These are phyloP conservation scores for Stenocarpella maydis DNA, from an alignment of 2,329 filamentous ascomycete species.

Conservation along the genomic window DNA sequence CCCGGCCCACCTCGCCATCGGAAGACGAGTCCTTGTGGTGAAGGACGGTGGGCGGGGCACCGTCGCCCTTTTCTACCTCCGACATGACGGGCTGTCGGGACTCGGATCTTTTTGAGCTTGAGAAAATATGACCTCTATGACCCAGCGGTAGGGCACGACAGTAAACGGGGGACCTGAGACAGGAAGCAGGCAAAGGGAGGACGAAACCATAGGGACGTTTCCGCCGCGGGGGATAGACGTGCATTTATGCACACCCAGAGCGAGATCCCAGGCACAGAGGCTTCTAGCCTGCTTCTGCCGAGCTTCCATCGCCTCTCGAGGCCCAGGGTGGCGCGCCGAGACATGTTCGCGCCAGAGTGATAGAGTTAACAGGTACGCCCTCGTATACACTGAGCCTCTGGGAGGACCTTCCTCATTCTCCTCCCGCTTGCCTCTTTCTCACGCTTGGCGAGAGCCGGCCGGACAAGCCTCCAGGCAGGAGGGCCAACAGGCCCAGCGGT, in stretches of 20 bases:
- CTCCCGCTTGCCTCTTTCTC: constrained; percentile 8
- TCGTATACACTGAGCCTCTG: constrained; percentile 8
- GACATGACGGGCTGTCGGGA: constrained; percentile 11
- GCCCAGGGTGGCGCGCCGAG: constrained; percentile 10
- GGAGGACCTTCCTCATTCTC: constrained; percentile 17
- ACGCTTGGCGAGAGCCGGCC: constrained; percentile 5
- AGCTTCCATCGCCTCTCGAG: constrained; percentile 19
- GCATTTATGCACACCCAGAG: constrained; percentile 10
- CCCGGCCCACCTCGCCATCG: constrained; percentile 25
- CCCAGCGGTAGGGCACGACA: not conserved
- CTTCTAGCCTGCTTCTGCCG: constrained; percentile 28
- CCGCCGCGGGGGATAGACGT: constrained; percentile 13
- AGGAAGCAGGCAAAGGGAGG: not conserved
- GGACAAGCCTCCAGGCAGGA: not conserved
- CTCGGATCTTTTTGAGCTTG: not conserved
- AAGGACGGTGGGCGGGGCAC: not conserved
- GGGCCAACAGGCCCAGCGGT: not conserved
- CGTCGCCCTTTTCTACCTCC: constrained; percentile 8
- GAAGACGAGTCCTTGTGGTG: constrained; percentile 15
- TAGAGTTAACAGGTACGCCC: constrained; percentile 22
- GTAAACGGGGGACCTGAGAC: not conserved
- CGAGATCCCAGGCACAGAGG: not conserved
- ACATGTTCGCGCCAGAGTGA: constrained; percentile 17
- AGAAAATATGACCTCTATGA: not conserved
- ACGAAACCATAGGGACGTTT: not conserved